Evolutionary conservation across 345 rosid species (phyloP), one percentile per base, ranked within the genome.

Genomic region (Limnanthes douglasii): DNA sequence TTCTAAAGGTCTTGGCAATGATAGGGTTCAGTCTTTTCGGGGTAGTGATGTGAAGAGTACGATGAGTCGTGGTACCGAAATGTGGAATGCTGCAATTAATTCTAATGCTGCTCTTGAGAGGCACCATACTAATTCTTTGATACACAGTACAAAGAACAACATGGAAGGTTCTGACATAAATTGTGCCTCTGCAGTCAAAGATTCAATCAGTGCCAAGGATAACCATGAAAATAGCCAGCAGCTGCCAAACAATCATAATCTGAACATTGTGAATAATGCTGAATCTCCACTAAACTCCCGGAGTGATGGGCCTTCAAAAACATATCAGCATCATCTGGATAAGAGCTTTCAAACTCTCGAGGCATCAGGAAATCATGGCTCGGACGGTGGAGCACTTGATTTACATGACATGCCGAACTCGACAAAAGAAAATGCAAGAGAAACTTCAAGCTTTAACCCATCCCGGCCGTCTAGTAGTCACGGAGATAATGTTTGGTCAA

Each of bases 221-320:
- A 41, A 26, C 36, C 60, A 39, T 41, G 71, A 41, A 53, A 59
- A 57, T 50, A 45, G 39, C 39, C 75, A 55, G 26, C 72, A 46
- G 21, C 44, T 39, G 34, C 57, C 55, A 10, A 52, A 53, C 24
- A 43, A 21, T 28, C 41, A 30, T 36, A 64, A 50, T 57, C 39
- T 57, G 45, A 67, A 66, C 70, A 56, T 64, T 19, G 58, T 70
- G 78, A 69, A 66, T 43, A 56, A 54, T 1, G 48, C 42, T 49
- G 62, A 48, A 49, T 52, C 66, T 53, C 46, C 58, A 10, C 42
- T 39, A 22, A 68, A 54, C 28, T 34, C 53, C 43, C 48, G 53
- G 44, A 36, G 46, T 39, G 32, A 21, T 44, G 61, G 54, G 25
- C 29, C 33, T 18, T 27, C 42, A 9, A 62, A 61, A 21, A 61